Conservation (phyloP, 2,329 filamentous ascomycete genomes). For the Endoconidiophora polonica region DNA sequence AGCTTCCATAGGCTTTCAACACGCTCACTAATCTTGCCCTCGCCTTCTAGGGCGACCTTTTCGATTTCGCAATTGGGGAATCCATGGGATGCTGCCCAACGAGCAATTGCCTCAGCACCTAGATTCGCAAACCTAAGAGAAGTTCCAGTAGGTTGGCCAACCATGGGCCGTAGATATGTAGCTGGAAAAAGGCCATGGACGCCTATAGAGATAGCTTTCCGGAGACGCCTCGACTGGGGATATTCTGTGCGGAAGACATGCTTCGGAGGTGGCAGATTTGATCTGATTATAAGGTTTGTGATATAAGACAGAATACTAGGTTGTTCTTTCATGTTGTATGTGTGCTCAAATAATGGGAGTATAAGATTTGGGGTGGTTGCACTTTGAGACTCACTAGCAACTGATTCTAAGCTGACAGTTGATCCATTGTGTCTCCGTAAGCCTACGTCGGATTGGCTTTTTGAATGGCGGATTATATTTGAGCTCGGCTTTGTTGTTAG, state of each 20-base stretch:
- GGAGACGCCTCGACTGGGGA: constrained; percentile 44
- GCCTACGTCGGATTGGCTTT: not conserved
- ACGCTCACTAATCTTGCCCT: constrained; percentile 77
- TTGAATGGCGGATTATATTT: constrained; percentile 15
- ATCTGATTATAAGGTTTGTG: constrained; percentile 36
- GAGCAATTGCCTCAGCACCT: constrained; percentile 64
- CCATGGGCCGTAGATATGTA: constrained; percentile 68
- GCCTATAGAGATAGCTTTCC: constrained; percentile 79
- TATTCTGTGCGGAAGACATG: constrained; percentile 59
- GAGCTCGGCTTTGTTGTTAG: constrained; percentile 19
- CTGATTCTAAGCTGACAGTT: constrained; percentile 2
- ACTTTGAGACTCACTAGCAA: constrained; percentile 18
- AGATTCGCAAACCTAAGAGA: constrained; percentile 85
- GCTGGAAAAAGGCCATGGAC: constrained; percentile 91
- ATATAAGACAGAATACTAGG: constrained; percentile 57
- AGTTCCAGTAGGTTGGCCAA: constrained; percentile 89
- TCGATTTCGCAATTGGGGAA: constrained; percentile 69
- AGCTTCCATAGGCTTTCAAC: constrained; percentile 91
- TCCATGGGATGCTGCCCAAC: constrained; percentile 62
- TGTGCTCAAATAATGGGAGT: constrained; percentile 51
- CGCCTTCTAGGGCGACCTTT: constrained; percentile 85
- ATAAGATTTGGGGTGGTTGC: constrained; percentile 39
- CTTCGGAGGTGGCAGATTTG: constrained; percentile 32
- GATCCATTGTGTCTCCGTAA: not conserved
- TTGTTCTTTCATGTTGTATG: constrained; percentile 49